Conservation (phyloP, 75 land plant species). For the Pinus taeda region DNA sequence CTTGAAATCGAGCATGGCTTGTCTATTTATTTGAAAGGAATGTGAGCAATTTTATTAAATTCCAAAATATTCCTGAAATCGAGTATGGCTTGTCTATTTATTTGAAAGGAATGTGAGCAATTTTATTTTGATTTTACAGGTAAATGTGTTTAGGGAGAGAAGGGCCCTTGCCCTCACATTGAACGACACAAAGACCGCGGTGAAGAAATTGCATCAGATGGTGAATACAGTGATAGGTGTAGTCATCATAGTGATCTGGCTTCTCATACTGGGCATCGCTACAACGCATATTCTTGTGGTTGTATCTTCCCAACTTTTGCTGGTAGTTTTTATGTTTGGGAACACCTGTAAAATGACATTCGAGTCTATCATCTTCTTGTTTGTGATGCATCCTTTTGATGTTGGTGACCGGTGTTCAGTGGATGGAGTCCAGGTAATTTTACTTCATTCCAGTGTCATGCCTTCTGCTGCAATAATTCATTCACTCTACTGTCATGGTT, state of each 20-base stretch:
- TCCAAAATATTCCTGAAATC: too few species aligned
- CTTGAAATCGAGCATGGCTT: too few species aligned
- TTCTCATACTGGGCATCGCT: constrained; percentile 81
- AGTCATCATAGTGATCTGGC: constrained; percentile 58
- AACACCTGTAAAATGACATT: constrained; percentile 87
- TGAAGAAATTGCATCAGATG: constrained; percentile 79
- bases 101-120: too few species aligned
- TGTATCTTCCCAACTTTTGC: constrained; percentile 78
- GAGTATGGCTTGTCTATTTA: too few species aligned
- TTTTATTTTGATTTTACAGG: constrained; percentile 27
- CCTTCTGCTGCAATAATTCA: not conserved
- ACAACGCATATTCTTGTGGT: constrained; percentile 69
- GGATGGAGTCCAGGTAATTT: constrained; percentile 82
- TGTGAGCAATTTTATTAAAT: too few species aligned
- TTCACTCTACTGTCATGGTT: not conserved
- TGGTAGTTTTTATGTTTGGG: constrained; percentile 85
- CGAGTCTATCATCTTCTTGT: constrained; percentile 90
- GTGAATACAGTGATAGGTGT: constrained; percentile 50
- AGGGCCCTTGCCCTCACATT: constrained; percentile 81
- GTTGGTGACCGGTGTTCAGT: constrained; percentile 94
- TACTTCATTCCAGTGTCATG: not conserved
- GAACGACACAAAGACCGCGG: constrained; percentile 97
- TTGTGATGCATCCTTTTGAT: constrained; percentile 94
- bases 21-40: too few species aligned
- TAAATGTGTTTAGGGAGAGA: constrained; percentile 81